Evolutionary conservation across 2,329 filamentous ascomycete species (phyloP).

Genomic region (Aureobasidium zeae): DNA sequence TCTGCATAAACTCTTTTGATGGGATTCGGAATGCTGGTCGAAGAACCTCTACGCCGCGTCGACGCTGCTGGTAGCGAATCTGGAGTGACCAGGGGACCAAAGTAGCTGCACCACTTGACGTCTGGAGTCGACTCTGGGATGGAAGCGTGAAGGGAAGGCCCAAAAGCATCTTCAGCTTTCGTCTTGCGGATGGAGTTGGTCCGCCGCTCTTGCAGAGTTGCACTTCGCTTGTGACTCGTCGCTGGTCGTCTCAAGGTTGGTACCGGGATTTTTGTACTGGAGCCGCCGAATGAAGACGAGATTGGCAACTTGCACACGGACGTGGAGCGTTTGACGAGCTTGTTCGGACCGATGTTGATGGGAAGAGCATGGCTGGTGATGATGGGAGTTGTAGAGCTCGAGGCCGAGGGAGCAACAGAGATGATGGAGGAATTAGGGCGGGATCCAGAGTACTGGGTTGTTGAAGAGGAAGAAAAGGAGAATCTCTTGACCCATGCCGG

Average conservation of each 20-base stretch:
- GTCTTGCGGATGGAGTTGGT: slow-evolving; percentile 2
- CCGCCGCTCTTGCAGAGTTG: slow-evolving; percentile 47
- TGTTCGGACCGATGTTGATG: slow-evolving; percentile 48
- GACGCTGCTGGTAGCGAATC: slow-evolving; percentile 18
- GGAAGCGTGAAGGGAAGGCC: slow-evolving; percentile 2
- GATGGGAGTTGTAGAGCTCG: slow-evolving; percentile 55
- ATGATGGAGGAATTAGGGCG: slow-evolving; percentile 58
- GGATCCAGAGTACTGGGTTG: slow-evolving; percentile 44
- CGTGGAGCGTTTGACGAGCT: slow-evolving; percentile 64
- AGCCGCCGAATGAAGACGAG: slow-evolving; percentile 32
- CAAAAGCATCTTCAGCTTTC: slow-evolving; percentile 13
- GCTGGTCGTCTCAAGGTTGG: slow-evolving; percentile 62
- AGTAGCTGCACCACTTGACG: slow-evolving; percentile 27
- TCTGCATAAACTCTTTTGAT: slow-evolving; percentile 30
- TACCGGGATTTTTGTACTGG: slow-evolving; percentile 54
- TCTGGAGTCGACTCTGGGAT: slow-evolving; percentile 15
- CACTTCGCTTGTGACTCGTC: slow-evolving; percentile 69
- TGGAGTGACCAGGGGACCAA: slow-evolving; percentile 26
- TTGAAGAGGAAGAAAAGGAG: slow-evolving; percentile 24
- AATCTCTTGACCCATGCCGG: slow-evolving; percentile 12
- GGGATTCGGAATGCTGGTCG: slow-evolving; percentile 30
- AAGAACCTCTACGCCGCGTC: slow-evolving; percentile 21
- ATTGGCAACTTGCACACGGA: slow-evolving; percentile 42
- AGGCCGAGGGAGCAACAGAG: slow-evolving; percentile 35
- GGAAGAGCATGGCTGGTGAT: slow-evolving; percentile 32